A percentile compares a stretch with the other conserved stretches of the same genome.
Evolutionary conservation across 2,329 filamentous ascomycete species (phyloP).

Genomic region (Colletotrichum agaves): DNA sequence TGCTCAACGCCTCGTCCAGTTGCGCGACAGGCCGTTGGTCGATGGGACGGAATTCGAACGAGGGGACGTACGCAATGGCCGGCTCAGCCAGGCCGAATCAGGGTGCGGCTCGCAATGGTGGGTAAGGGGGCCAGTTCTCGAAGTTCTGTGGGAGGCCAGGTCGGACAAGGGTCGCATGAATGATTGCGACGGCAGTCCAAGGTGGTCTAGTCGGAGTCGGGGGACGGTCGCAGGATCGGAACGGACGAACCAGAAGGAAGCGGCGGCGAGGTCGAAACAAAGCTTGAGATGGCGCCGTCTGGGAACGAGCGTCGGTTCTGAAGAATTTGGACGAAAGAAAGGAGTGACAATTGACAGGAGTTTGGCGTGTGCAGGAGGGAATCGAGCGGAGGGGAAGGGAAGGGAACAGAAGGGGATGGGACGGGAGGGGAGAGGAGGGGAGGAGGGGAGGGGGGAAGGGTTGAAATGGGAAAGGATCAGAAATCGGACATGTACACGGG

Average conservation of each 20-base stretch:
- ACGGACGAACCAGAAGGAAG: no score
- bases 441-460: not conserved
- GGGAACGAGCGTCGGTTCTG: not conserved
- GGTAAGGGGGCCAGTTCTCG: not conserved
- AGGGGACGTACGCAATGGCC: conserved; percentile 24
- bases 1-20: not conserved
- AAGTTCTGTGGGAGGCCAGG: not conserved
- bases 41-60: not conserved
- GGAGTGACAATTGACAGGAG: not conserved
- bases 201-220: not conserved
- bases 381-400: not conserved
- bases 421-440: not conserved
- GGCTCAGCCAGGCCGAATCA: conserved; percentile 35
- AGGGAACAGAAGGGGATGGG: not conserved
- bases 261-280: not conserved
- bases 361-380: not conserved
- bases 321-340: not conserved
- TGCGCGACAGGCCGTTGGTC: not conserved
- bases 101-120: not conserved
- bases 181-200: not conserved
- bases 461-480: not conserved
- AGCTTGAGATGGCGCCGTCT: not conserved
- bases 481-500: not conserved
- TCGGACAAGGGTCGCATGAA: not conserved
- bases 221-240: not conserved